Conservation (phyloP, 176 grass and related monocot genomes). For the Triticum urartu region DNA sequence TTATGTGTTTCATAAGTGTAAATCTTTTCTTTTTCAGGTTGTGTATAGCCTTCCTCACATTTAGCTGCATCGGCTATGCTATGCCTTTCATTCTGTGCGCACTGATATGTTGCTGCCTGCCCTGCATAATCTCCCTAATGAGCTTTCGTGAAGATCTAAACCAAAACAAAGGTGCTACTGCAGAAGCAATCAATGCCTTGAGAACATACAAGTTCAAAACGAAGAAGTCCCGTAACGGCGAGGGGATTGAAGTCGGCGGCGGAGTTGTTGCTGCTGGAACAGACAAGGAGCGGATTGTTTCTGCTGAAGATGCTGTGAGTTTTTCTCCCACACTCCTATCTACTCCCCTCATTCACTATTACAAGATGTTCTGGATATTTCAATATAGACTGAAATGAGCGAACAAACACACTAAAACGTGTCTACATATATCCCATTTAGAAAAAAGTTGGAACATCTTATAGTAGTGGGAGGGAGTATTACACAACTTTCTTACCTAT, state of each 20-base stretch:
- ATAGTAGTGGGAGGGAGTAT: background rate
- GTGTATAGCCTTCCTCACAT: constrained; percentile 97
- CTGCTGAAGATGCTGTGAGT: constrained; percentile 82
- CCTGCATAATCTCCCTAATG: constrained; percentile 86
- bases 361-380: too few relatives aligned
- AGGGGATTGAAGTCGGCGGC: constrained; percentile 42
- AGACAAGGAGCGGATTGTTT: constrained; percentile 62
- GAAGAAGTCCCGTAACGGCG: constrained; percentile 47
- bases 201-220: constrained; percentile 74
- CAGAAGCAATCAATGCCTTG: constrained; percentile 70
- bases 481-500: background rate
- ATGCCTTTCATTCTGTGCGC: constrained; percentile 95
- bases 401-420: too few relatives aligned
- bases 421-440: too few relatives aligned
- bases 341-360: background rate
- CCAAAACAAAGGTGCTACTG: constrained; percentile 67
- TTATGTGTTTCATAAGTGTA: constrained; percentile 36
- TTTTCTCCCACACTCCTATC: background rate
- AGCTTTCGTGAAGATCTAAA: constrained; percentile 66
- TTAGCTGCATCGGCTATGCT: constrained; percentile 94
- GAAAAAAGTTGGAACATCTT: too few relatives aligned
- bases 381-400: too few relatives aligned
- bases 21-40: constrained; percentile 62
- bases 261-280: constrained; percentile 77
- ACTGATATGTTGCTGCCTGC: constrained; percentile 93